Percentiles rank a stretch among this genome's conserved stretches.
Conservation (phyloP, 2,329 filamentous ascomycete species). For the Trichoderma gracile region DNA sequence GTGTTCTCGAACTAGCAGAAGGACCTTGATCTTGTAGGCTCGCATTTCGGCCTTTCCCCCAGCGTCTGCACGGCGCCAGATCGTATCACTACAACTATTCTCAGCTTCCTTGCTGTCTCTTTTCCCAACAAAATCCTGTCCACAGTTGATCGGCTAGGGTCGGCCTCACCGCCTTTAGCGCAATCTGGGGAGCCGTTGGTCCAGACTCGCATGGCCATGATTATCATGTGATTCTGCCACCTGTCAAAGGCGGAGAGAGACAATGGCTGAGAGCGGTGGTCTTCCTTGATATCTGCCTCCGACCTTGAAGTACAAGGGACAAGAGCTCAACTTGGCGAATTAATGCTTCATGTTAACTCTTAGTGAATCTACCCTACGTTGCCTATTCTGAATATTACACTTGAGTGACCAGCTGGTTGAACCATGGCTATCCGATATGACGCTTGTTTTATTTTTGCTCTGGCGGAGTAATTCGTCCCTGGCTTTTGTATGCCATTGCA, state of each 20-base stretch:
- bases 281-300: too few species aligned
- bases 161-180: conserved; percentile 17
- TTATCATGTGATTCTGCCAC: conserved; percentile 23
- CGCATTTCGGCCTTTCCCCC: neutral
- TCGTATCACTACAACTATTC: neutral
- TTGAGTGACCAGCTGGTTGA: neutral
- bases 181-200: conserved; percentile 1
- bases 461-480: too few species aligned
- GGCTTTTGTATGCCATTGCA: too few species aligned
- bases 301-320: too few species aligned
- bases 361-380: too few species aligned
- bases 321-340: too few species aligned
- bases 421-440: neutral
- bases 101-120: neutral
- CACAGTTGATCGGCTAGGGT: neutral
- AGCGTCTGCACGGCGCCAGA: neutral
- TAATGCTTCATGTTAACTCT: too few species aligned
- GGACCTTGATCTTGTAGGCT: neutral
- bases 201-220: neutral
- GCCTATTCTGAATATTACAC: too few species aligned
- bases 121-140: neutral
- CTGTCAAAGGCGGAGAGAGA: conserved; percentile 7
- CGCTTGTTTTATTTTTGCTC: neutral
- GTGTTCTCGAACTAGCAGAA: too few species aligned
- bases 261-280: neutral